These are phyloP conservation scores for Penicillium mononematosum DNA, from an alignment of 495 filamentous ascomycete species.

Conservation along the genomic window DNA sequence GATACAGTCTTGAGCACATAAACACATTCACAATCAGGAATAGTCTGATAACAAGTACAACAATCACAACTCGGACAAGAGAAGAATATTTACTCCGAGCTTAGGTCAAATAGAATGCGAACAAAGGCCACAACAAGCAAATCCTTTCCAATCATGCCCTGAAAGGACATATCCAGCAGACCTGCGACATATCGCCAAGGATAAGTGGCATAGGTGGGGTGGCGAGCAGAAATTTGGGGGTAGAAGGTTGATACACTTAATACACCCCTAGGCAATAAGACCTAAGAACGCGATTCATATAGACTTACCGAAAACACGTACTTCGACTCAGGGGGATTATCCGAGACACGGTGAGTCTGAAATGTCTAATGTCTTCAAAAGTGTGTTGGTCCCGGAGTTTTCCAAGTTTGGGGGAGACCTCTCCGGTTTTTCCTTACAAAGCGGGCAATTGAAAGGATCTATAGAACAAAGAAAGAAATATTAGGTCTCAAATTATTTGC, in stretches of 20 bases:
- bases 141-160: conserved; percentile 1
- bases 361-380: conserved; percentile 7
- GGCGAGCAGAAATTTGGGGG: conserved; percentile 22
- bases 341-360: conserved; percentile 36
- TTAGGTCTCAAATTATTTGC: background rate
- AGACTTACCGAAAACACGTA: conserved; percentile 38
- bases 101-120: background rate
- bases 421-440: conserved; percentile 33
- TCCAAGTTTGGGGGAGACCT: conserved; percentile 16
- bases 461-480: conserved; percentile 4
- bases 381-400: conserved; percentile 28
- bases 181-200: conserved; percentile 4
- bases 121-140: conserved; percentile 4
- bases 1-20: background rate
- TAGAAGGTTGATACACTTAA: conserved; percentile 1
- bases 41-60: conserved; percentile 2
- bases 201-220: conserved; percentile 21
- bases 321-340: conserved; percentile 29
- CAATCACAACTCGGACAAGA: background rate
- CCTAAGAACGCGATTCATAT: background rate
- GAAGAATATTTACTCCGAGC: background rate
- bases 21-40: conserved; percentile 3
- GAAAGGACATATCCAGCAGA: conserved; percentile 12
- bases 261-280: conserved; percentile 6
- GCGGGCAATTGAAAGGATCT: conserved; percentile 8